Conservation (phyloP, 2,329 filamentous ascomycete species). For the Talaromyces sp. region DNA sequence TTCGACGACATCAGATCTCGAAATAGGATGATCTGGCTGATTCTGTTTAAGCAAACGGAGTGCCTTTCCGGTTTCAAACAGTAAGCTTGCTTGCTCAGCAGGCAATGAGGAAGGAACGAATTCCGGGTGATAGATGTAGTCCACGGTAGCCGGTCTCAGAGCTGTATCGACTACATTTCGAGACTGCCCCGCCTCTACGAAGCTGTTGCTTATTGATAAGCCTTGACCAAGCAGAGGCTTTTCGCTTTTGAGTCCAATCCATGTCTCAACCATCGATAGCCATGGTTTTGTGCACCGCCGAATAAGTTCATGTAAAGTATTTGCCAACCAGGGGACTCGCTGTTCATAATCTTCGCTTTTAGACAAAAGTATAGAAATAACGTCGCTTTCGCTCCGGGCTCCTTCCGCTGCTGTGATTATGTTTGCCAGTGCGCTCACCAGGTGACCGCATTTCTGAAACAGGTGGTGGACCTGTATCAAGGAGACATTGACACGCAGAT, state of each 20-base stretch:
- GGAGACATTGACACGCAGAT: conserved; percentile 26
- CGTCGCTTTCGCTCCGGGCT: conserved; percentile 52
- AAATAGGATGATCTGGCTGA: conserved; percentile 66
- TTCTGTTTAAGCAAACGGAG: conserved; percentile 65
- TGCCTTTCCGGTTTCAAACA: conserved; percentile 78
- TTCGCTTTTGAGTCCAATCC: conserved; percentile 65
- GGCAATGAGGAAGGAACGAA: conserved; percentile 69
- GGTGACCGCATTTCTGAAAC: conserved; percentile 36
- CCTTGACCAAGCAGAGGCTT: conserved; percentile 48
- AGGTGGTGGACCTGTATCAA: conserved; percentile 34
- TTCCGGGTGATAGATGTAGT: conserved; percentile 49
- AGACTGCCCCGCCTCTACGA: conserved; percentile 56
- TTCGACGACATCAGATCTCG: conserved; percentile 46
- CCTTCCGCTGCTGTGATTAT: conserved; percentile 45
- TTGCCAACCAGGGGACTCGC: conserved; percentile 55
- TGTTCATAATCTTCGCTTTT: conserved; percentile 61
- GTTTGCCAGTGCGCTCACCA: conserved; percentile 32
- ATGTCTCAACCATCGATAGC: conserved; percentile 63
- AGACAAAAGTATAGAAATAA: conserved; percentile 58
- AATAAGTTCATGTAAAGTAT: conserved; percentile 63
- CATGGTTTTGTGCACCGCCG: conserved; percentile 60
- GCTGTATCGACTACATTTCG: conserved; percentile 57
- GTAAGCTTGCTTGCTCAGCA: conserved; percentile 60
- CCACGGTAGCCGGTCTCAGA: conserved; percentile 56
- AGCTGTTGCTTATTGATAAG: conserved; percentile 47